These are phyloP conservation scores for Pholiota microspora DNA, from an alignment of 768 basidiomycete genomes.

Conservation along the genomic window DNA sequence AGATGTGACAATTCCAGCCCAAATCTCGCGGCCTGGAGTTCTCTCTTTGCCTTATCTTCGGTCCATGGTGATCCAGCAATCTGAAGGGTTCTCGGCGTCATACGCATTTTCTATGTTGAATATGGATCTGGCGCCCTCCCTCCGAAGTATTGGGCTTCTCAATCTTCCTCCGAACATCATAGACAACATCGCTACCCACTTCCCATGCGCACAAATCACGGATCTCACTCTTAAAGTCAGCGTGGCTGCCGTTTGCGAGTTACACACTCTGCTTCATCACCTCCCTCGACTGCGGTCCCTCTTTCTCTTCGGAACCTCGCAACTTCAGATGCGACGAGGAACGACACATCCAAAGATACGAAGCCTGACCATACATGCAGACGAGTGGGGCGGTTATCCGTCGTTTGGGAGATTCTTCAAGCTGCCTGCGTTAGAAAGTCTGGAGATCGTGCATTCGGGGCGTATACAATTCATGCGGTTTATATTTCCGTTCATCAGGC, in stretches of 20 bases:
- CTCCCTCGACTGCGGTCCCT: not conserved
- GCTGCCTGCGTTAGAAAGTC: constrained; percentile 7
- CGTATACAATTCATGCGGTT: not conserved
- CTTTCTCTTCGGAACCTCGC: not conserved
- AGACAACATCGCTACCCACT: not conserved
- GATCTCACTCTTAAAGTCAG: not conserved
- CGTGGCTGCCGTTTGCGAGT: not conserved
- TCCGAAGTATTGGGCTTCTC: not conserved
- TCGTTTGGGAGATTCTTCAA: not conserved
- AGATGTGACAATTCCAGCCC: not conserved
- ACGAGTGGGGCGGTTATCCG: not conserved
- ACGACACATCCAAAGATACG: not conserved
- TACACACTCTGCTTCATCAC: not conserved
- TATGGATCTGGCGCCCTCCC: not conserved
- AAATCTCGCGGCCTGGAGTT: not conserved
- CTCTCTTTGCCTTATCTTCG: not conserved
- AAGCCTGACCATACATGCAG: not conserved
- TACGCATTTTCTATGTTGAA: not conserved
- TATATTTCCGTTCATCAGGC: constrained; percentile 8
- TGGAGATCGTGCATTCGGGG: constrained; percentile 2
- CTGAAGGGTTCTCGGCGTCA: no score
- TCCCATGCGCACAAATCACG: not conserved
- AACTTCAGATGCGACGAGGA: not conserved
- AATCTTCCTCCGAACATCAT: not conserved
- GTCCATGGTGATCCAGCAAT: not conserved